Conservation (phyloP, 306 rosid genomes). For the Rosa rugosa region DNA sequence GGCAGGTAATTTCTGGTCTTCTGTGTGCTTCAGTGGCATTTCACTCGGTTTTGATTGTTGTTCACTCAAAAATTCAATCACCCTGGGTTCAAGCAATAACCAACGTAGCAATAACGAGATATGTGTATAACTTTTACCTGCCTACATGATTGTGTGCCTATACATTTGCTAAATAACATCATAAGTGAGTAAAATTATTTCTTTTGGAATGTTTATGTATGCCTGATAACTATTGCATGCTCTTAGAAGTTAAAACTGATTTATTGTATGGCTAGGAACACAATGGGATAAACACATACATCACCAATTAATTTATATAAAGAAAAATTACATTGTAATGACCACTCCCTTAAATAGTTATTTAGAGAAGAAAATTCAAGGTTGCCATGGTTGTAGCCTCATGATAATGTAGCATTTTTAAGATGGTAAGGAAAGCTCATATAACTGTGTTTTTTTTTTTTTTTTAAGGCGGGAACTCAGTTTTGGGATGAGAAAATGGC, state of each 20-base stretch:
- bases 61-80: neutral
- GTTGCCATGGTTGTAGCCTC: slow-evolving; percentile 11
- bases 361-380: neutral
- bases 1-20: slow-evolving; percentile 61
- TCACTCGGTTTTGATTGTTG: slow-evolving; percentile 10
- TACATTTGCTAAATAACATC: neutral
- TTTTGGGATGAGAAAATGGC: slow-evolving; percentile 99
- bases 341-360: neutral
- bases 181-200: neutral
- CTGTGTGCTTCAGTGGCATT: slow-evolving; percentile 20
- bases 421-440: slow-evolving; percentile 24
- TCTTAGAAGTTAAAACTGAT: neutral
- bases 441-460: neutral
- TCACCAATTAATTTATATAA: neutral
- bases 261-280: neutral
- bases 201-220: neutral
- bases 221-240: neutral
- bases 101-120: neutral
- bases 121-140: neutral
- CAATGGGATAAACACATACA: neutral
- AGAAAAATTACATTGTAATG: neutral
- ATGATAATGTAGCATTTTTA: neutral
- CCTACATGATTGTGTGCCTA: neutral
- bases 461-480: slow-evolving; percentile 89
- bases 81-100: neutral